Evolutionary conservation across 2,329 filamentous ascomycete genomes (phyloP).

Genomic region (Diaporthe velutina): DNA sequence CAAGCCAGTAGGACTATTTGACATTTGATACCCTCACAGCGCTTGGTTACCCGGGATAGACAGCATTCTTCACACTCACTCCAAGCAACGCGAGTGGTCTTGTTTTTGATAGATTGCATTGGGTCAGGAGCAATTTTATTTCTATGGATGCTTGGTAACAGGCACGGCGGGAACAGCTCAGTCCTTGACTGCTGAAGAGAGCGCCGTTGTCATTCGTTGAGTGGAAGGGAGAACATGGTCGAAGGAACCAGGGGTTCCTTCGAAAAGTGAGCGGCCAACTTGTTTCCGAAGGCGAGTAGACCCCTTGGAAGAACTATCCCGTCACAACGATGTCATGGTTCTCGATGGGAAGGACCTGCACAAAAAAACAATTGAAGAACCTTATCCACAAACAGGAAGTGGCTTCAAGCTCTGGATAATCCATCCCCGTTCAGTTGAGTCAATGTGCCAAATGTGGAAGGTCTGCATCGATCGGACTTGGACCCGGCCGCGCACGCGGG

Average conservation of each 20-base stretch:
- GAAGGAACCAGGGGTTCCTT: neutral
- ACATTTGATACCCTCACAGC: conserved; percentile 36
- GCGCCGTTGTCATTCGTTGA: conserved; percentile 1
- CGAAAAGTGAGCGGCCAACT: neutral
- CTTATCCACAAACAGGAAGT: neutral
- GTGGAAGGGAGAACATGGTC: neutral
- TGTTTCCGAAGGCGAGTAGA: neutral
- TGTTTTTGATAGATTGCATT: conserved; percentile 20
- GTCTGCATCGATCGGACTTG: neutral
- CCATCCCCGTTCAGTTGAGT: neutral
- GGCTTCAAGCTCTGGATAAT: too few species aligned
- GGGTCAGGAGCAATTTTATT: neutral
- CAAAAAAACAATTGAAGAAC: neutral
- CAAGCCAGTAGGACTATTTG: neutral
- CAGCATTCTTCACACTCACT: conserved; percentile 27
- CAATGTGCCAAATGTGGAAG: neutral
- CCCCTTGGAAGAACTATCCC: neutral
- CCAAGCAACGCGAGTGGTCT: conserved; percentile 27
- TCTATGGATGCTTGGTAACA: neutral
- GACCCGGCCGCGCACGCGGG: neutral
- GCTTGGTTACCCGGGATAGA: conserved; percentile 35
- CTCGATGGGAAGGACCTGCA: neutral
- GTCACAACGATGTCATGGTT: conserved; percentile 1
- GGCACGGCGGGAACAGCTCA: neutral
- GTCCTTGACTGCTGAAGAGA: neutral